phyloP scores from a whole-genome alignment of 805 yeast species.

The Monosporozyma solicola region DNA sequence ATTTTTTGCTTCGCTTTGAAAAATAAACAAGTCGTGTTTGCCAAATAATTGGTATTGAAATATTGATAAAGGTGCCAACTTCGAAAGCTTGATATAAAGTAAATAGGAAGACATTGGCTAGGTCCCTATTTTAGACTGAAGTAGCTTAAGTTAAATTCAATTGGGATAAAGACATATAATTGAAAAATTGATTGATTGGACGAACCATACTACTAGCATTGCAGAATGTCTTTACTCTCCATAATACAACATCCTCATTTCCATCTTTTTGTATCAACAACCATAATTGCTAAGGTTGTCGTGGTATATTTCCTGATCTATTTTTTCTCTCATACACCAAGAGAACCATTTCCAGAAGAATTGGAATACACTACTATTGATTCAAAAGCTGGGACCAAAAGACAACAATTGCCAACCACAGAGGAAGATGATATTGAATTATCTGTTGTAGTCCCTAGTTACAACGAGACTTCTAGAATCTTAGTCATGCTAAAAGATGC shows the following conservation, averaged over 20 bases:
- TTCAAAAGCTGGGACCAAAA: conserved; percentile 20
- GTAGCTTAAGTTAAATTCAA: not conserved
- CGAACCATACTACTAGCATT: not conserved
- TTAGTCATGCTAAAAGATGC: conserved; percentile 65
- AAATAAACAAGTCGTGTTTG: not conserved
- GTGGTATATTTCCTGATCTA: conserved; percentile 34
- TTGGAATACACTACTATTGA: conserved; percentile 44
- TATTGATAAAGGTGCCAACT: not conserved
- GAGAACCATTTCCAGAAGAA: conserved; percentile 47
- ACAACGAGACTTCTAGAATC: conserved; percentile 72
- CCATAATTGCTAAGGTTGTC: conserved; percentile 5
- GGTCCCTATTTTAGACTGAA: not conserved
- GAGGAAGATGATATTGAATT: conserved; percentile 39
- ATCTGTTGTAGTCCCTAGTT: conserved; percentile 88
- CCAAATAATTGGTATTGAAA: not conserved
- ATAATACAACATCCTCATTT: conserved; percentile 2
- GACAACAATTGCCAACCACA: conserved; percentile 22
- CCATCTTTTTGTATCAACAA: conserved; percentile 3
- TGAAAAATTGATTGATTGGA: not conserved
- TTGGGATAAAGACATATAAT: not conserved
- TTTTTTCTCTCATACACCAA: conserved; percentile 54
- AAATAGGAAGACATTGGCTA: not conserved
- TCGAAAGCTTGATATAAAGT: not conserved
- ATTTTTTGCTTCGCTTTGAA: not conserved
- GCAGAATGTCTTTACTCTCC: not conserved